Evolutionary conservation across 129 eudicot genomes (phyloP).

Genomic region (Lactuca saligna): DNA sequence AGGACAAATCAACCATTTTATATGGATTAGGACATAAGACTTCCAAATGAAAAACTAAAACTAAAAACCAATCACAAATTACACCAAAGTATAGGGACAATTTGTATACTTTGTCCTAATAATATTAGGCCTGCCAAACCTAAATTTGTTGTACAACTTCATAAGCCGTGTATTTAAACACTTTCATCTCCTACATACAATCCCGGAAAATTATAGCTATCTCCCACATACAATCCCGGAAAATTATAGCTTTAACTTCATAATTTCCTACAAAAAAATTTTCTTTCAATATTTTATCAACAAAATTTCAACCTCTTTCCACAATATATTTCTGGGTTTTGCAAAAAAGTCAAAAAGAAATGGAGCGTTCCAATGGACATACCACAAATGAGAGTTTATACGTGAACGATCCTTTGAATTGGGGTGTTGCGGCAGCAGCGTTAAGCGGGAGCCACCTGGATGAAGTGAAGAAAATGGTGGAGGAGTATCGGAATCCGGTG

Average conservation of each 20-base stretch:
- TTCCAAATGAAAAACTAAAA: too few relatives aligned
- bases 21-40: too few relatives aligned
- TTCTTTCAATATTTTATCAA: not conserved
- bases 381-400: constrained; percentile 11
- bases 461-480: constrained; percentile 77
- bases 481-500: constrained; percentile 54
- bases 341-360: not conserved
- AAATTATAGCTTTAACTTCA: constrained; percentile 29
- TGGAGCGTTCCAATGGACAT: constrained; percentile 26
- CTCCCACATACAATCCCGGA: constrained; percentile 39
- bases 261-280: constrained; percentile 30
- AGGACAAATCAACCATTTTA: too few relatives aligned
- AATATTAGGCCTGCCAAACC: constrained; percentile 30
- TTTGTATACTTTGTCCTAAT: too few relatives aligned
- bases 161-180: constrained; percentile 37
- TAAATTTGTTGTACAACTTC: constrained; percentile 17
- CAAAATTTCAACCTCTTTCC: not conserved
- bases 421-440: constrained; percentile 59
- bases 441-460: constrained; percentile 65
- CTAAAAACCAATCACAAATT: too few relatives aligned
- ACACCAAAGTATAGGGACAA: too few relatives aligned
- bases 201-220: constrained; percentile 46
- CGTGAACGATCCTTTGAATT: constrained; percentile 58
- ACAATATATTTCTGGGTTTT: not conserved
- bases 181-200: constrained; percentile 19